Conservation (phyloP, 768 basidiomycete genomes). For the Amanita pseudoporphyria region DNA sequence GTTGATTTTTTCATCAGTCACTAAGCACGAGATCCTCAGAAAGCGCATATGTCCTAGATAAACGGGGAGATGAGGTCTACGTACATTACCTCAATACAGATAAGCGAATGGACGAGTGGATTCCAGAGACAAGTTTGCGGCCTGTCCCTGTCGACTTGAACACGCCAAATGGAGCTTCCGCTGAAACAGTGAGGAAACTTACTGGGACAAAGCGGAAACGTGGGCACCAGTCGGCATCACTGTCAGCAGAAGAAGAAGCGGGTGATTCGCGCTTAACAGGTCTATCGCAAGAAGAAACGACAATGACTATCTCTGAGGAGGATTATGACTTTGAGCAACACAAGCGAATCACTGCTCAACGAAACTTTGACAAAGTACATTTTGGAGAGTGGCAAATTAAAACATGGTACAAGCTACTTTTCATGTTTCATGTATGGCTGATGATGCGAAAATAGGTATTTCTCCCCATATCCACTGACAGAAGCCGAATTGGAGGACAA, state of each 20-base stretch:
- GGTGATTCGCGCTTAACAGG: conserved; percentile 8
- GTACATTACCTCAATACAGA: conserved; percentile 68
- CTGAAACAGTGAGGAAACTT: conserved; percentile 3
- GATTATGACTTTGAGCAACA: conserved; percentile 57
- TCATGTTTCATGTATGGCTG: neutral
- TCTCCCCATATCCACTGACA: conserved; percentile 80
- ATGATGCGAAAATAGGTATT: conserved; percentile 52
- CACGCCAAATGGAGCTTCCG: conserved; percentile 17
- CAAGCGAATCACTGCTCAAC: conserved; percentile 53
- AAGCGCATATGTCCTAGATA: conserved; percentile 44
- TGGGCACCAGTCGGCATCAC: conserved; percentile 4
- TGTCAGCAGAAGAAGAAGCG: conserved; percentile 2
- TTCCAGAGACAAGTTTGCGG: conserved; percentile 30
- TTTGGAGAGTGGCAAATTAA: conserved; percentile 83
- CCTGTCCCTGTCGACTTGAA: conserved; percentile 21
- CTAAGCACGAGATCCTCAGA: conserved; percentile 20
- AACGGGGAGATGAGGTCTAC: conserved; percentile 42
- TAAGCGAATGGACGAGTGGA: conserved; percentile 71
- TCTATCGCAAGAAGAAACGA: conserved; percentile 19
- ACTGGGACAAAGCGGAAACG: conserved; percentile 11
- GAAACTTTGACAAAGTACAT: conserved; percentile 82
- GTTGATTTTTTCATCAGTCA: conserved; percentile 5
- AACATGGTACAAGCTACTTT: conserved; percentile 55
- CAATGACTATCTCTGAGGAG: conserved; percentile 46
- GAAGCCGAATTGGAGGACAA: conserved; percentile 57